Percentiles rank a stretch among this genome's conserved stretches.
These are phyloP conservation scores for Colletotrichum abscissum DNA, from an alignment of 2,329 filamentous ascomycete genomes.

Conservation along the genomic window DNA sequence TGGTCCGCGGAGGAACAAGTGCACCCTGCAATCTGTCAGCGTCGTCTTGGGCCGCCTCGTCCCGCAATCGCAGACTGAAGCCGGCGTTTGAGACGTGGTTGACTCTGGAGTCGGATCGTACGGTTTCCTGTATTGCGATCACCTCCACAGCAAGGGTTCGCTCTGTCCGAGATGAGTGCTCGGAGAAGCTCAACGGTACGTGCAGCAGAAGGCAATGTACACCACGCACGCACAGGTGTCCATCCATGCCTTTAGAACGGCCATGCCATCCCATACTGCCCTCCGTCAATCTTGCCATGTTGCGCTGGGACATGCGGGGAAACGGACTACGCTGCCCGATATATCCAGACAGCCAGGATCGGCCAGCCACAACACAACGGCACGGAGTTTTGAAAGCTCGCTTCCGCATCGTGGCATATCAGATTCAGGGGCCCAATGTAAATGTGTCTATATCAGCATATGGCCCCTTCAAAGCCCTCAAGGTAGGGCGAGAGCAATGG, in stretches of 20 bases:
- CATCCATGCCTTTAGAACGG: neutral
- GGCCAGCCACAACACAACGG: neutral
- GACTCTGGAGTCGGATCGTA: constrained; percentile 3
- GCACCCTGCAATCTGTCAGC: neutral
- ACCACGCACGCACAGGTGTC: neutral
- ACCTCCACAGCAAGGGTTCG: neutral
- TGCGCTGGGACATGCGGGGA: neutral
- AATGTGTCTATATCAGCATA: neutral
- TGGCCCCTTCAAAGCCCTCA: too few species aligned
- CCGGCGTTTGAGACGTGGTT: constrained; percentile 25
- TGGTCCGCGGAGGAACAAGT: neutral
- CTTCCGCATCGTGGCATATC: neutral
- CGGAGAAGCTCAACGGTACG: constrained; percentile 1
- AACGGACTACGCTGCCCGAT: neutral
- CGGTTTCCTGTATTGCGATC: neutral
- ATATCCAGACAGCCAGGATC: constrained; percentile 4
- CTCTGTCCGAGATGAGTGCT: neutral
- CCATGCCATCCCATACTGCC: constrained; percentile 10
- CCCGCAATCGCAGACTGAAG: neutral
- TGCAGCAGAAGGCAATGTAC: neutral
- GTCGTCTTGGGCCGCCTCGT: neutral
- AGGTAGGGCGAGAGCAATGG: neutral
- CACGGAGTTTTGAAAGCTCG: neutral
- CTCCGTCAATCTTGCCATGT: neutral
- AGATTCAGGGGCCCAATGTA: neutral